Base-by-base conservation (phyloP, 1,139 yeast genomes). In the Saccharomyces hybrid region DNA sequence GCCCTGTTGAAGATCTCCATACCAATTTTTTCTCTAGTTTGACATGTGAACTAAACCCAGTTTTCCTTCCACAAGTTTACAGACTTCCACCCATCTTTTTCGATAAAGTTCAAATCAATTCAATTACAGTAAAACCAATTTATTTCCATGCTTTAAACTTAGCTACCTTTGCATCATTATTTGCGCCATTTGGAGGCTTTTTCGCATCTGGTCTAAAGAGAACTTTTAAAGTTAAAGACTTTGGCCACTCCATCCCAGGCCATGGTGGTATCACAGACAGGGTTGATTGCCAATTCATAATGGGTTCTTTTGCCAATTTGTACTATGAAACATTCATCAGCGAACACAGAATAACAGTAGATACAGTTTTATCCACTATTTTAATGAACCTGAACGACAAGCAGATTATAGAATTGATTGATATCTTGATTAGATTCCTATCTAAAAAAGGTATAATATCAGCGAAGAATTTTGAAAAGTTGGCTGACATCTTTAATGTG, bases 171-270 rank as follows among this genome's bases (percentile, higher is more conserved):
- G 99, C 99, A 7, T 91, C 98, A 0, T 78, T 95, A 61, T 86
- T 93, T 70, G 99, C 99, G 1, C 99, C 99, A 56, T 93, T 93
- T 70, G 99, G 99, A 54, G 99, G 99, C 0, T 93, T 93, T 71
- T 93, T 93, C 65, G 99, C 99, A 3, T 86, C 96, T 52, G 99
- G 99, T 13, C 78, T 95, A 64, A 93, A 93, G 75, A 84, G 99
- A 72, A 90, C 98, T n/a, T 91, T 93, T 75, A 88, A 95, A 65
- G 91, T 91, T 56, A 88, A 88, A 72, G 96, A 88, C 70, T 88
- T 88, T 67, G 96, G 96, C 58, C 91, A 88, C 68, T 87, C 96
- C 16, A 88, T 88, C 60, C 96, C 96, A 9, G 99, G 99, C 44
- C 99, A 93, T 68, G 99, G 99, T 58, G 99, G 99, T 61, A 84